Evolutionary conservation across 306 rosid genomes (phyloP).

Genomic region (Cucumis hystrix): DNA sequence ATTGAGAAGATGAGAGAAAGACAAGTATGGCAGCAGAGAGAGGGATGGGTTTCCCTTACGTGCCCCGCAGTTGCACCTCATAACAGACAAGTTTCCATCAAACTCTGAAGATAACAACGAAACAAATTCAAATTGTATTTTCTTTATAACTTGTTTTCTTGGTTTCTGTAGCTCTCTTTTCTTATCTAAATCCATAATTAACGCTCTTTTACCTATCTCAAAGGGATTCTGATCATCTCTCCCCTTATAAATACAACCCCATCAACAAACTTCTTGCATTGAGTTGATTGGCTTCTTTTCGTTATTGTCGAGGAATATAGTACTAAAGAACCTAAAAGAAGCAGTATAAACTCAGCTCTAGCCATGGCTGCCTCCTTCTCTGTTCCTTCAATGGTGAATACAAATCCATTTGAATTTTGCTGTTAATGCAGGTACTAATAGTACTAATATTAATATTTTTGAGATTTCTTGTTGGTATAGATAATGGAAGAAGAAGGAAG

Average conservation of each 20-base stretch:
- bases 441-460: too few relatives aligned
- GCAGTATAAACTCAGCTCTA: conserved; percentile 10
- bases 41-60: conserved; percentile 27
- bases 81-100: conserved; percentile 30
- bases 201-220: conserved; percentile 6
- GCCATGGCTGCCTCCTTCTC: conserved; percentile 79
- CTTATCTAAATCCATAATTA: conserved; percentile 21
- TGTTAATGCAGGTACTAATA: not conserved
- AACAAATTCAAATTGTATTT: not conserved
- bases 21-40: not conserved
- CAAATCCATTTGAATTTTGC: not conserved
- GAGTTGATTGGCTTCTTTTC: conserved; percentile 15
- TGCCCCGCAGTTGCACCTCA: conserved; percentile 43
- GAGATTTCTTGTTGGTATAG: conserved; percentile 19
- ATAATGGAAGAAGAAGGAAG: conserved; percentile 85
- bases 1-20: not conserved
- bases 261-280: conserved; percentile 10
- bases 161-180: conserved; percentile 27
- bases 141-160: conserved; percentile 7
- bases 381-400: conserved; percentile 52
- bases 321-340: not conserved
- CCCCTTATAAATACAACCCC: conserved; percentile 38
- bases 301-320: not conserved
- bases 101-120: conserved; percentile 20
- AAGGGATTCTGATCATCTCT: conserved; percentile 1